phyloP scores from a whole-genome alignment of 2,329 filamentous ascomycete species.

The Akanthomyces dipterigenus region DNA sequence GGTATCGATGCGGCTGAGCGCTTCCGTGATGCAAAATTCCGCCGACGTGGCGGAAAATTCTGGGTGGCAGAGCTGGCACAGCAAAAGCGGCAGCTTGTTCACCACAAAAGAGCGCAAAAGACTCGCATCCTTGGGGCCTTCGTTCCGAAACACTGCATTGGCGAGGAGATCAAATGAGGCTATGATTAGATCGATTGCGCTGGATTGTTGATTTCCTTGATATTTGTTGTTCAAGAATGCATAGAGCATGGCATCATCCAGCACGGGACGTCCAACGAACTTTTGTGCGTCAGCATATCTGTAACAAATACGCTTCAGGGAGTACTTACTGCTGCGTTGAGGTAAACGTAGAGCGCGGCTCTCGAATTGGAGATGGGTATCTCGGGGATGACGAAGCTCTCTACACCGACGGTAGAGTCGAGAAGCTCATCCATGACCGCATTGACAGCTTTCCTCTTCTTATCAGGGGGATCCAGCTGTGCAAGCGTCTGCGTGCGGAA shows the following conservation, averaged over 20 bases:
- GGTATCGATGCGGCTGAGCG: conserved; percentile 75
- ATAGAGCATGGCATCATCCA: conserved; percentile 74
- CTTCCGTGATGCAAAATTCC: conserved; percentile 63
- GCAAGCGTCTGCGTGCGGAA: conserved; percentile 53
- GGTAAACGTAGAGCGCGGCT: conserved; percentile 76
- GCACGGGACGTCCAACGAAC: conserved; percentile 73
- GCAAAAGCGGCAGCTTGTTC: conserved; percentile 52
- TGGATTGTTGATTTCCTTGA: conserved; percentile 70
- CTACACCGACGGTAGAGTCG: conserved; percentile 49
- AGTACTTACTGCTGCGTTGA: conserved; percentile 68
- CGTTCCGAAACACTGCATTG: conserved; percentile 69
- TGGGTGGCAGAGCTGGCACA: conserved; percentile 52
- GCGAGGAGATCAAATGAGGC: conserved; percentile 86
- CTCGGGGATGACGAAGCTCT: conserved; percentile 53
- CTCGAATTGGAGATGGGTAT: conserved; percentile 67
- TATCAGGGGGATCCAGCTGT: conserved; percentile 46
- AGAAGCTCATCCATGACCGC: conserved; percentile 50
- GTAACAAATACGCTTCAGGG: background rate
- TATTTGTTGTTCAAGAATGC: conserved; percentile 81
- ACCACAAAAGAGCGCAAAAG: conserved; percentile 82
- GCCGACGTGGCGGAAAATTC: conserved; percentile 67
- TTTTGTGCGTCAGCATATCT: conserved; percentile 26
- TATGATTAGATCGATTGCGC: conserved; percentile 75
- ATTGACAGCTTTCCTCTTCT: conserved; percentile 42
- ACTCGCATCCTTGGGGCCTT: conserved; percentile 54